Percentiles rank a stretch among this genome's conserved stretches.
These are phyloP conservation scores for Clitoria ternatea DNA, from an alignment of 306 rosid genomes.

Conservation along the genomic window DNA sequence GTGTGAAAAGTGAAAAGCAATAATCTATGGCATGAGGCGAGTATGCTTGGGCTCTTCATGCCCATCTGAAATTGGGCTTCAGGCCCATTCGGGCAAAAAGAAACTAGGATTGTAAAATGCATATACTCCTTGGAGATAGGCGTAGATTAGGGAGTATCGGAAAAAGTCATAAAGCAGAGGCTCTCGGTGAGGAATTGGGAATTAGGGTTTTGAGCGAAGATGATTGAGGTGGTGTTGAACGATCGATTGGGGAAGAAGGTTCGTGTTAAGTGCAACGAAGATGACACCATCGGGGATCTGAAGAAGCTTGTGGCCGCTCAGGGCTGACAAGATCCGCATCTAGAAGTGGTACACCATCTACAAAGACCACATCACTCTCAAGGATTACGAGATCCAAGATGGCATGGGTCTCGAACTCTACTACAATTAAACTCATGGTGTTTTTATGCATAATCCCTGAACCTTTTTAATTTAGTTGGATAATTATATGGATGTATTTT, in stretches of 20 bases:
- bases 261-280: slow-evolving; percentile 85
- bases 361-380: slow-evolving; percentile 88
- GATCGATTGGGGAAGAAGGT: slow-evolving; percentile 95
- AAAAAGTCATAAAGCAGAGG: not conserved
- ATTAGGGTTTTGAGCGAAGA: slow-evolving; percentile 44
- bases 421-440: slow-evolving; percentile 50
- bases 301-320: slow-evolving; percentile 96
- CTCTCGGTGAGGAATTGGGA: not conserved
- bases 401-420: slow-evolving; percentile 99
- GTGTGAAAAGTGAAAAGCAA: too few species aligned
- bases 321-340: slow-evolving; percentile 74
- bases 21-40: too few species aligned
- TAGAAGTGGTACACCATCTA: slow-evolving; percentile 85
- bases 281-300: slow-evolving; percentile 87
- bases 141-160: too few species aligned
- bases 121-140: too few species aligned
- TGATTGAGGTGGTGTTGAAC: slow-evolving; percentile 92
- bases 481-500: too few species aligned
- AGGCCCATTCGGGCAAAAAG: too few species aligned
- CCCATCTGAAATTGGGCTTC: too few species aligned
- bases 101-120: too few species aligned
- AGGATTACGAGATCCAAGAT: slow-evolving; percentile 83
- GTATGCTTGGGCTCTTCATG: too few species aligned
- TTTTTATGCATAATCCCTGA: too few species aligned
- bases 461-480: too few species aligned